Base-by-base conservation (phyloP, 129 eudicot species). In the Chrysanthemum lavandulifolium region DNA sequence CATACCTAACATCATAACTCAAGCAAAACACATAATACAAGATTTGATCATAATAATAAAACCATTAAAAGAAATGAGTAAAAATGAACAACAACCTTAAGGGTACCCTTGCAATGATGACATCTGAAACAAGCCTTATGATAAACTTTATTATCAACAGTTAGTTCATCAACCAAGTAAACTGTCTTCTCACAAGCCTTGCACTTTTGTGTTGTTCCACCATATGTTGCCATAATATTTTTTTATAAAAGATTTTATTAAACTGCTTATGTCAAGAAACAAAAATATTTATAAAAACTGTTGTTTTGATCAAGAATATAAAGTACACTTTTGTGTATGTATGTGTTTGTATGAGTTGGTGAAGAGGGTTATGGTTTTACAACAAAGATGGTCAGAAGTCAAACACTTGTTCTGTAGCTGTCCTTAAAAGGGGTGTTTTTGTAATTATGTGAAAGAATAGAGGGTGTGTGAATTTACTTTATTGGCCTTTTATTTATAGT, bases 101-200 rank as follows among this genome's bases (percentile, higher is more conserved):
- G 99, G 67, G 99, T 95, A 19, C 97, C 83, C 79, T 86, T 90
- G 94, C 99, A 95, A 79, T 95, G 99, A 76, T 95, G 97, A 79
- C 99, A 95, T 83, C 97, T 83, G 76, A 95, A 95, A 72, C 99
- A 95, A 68, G 89, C 86, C 73, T 79, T 95, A 65, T 95, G 99
- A 81, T 84, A 95, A 47, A 86, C 86, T 62, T 80, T 86, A 76
- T 83, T 88, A 74, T 95, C 99, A 68, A 91, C 97, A 25, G 92
- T 83, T 72, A 95, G 83, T 79, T 88, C 88, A 86, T 95, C 99
- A 75, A 95, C 96, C 67, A 95, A 86, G 55, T 95, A 95, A 11
- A 90, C 99, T 50, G 96, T 95, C 77, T 90, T 95, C 65, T 95
- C 96, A 90, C 99, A 95, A 51, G 96, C 99, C 77, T 86, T 88